Conservation (phyloP, 1,284 basidiomycete species). For the Austroboletus novae-zelandiae region DNA sequence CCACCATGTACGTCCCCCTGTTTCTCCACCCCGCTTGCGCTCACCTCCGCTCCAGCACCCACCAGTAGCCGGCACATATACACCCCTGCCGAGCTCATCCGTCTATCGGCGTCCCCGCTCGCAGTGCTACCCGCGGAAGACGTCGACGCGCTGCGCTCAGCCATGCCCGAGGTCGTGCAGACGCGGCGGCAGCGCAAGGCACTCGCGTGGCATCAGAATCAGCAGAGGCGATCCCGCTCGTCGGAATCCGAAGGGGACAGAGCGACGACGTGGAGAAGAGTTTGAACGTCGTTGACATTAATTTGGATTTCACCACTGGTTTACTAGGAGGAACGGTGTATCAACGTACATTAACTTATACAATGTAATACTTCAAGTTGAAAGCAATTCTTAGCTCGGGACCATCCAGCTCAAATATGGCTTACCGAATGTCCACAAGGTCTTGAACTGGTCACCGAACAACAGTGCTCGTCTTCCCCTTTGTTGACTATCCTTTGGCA, state of each 20-base stretch:
- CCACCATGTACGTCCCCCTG: conserved; percentile 14
- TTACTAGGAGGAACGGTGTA: too few relatives aligned
- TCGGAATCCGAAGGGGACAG: conserved; percentile 23
- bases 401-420: too few relatives aligned
- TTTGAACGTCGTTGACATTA: neutral
- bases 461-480: too few relatives aligned
- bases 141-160: conserved; percentile 8
- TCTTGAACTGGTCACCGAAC: too few relatives aligned
- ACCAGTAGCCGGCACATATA: conserved; percentile 16
- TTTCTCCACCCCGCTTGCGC: neutral
- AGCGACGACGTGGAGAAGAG: conserved; percentile 18
- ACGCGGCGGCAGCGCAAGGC: conserved; percentile 28
- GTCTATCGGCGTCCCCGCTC: conserved; percentile 23
- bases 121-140: conserved; percentile 3
- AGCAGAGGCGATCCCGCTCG: conserved; percentile 1
- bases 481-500: too few relatives aligned
- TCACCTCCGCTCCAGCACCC: too few relatives aligned
- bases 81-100: conserved; percentile 24
- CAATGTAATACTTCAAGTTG: too few relatives aligned
- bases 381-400: too few relatives aligned
- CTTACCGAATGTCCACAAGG: too few relatives aligned
- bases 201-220: conserved; percentile 18
- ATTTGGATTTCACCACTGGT: too few relatives aligned
- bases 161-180: conserved; percentile 27
- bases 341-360: too few relatives aligned